Percentiles rank a stretch among this genome's conserved stretches.
Conservation (phyloP, 1,284 basidiomycete genomes). For the Ustilago trichophora region DNA sequence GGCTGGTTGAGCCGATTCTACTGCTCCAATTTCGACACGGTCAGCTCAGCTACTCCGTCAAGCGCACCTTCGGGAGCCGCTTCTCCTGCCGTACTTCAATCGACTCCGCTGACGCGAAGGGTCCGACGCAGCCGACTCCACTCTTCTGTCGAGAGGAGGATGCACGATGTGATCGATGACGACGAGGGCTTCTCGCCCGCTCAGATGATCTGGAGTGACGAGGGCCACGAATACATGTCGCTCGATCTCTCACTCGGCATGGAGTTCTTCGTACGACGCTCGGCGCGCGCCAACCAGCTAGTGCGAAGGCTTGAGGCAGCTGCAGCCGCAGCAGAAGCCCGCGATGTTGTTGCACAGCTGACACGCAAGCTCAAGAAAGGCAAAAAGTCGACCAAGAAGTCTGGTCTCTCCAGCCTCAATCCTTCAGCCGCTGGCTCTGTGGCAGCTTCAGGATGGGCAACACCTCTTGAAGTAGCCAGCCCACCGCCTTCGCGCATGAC, state of each 20-base stretch:
- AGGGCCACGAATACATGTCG: conserved; percentile 56
- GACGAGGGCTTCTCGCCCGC: conserved; percentile 37
- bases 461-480: conserved; percentile 37
- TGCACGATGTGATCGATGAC: conserved; percentile 42
- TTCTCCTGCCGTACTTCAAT: conserved; percentile 41
- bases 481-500: conserved; percentile 49
- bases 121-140: conserved; percentile 34
- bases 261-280: conserved; percentile 60
- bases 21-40: conserved; percentile 52
- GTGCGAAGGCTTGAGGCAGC: conserved; percentile 56
- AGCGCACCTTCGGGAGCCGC: conserved; percentile 32
- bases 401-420: conserved; percentile 37
- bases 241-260: conserved; percentile 55
- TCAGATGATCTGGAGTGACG: conserved; percentile 56
- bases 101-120: conserved; percentile 41
- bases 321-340: conserved; percentile 39
- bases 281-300: conserved; percentile 57
- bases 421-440: conserved; percentile 32
- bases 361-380: conserved; percentile 43
- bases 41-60: conserved; percentile 28
- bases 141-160: conserved; percentile 38
- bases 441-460: conserved; percentile 33
- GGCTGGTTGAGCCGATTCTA: conserved; percentile 62
- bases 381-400: conserved; percentile 28
- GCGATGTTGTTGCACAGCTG: conserved; percentile 38